phyloP scores from a whole-genome alignment of 2,329 filamentous ascomycete species.

The Microdochium nivale region DNA sequence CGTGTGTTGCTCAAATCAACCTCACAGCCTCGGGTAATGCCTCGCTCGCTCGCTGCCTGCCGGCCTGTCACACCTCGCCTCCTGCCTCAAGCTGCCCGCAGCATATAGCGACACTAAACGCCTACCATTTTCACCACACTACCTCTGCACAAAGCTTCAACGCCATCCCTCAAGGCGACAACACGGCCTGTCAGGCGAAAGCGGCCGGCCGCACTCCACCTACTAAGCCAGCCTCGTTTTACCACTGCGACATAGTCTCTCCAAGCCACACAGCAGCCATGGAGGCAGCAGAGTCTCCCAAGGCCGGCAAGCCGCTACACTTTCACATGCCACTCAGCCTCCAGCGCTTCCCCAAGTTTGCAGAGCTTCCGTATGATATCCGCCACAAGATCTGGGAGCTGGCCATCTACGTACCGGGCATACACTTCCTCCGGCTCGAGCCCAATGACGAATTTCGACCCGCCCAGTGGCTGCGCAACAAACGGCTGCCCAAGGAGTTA shows the following conservation, averaged over 20 bases:
- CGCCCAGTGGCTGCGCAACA: too few relatives aligned
- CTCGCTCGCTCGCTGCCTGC: too few relatives aligned
- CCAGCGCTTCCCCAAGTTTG: conserved; percentile 15
- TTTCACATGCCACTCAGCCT: conserved; percentile 12
- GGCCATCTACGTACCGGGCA: conserved; percentile 16
- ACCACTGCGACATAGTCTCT: background rate
- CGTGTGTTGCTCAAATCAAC: too few relatives aligned
- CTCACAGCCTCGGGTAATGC: too few relatives aligned
- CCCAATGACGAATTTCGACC: background rate
- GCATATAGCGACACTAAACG: too few relatives aligned
- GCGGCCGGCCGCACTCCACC: too few relatives aligned
- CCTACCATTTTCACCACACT: too few relatives aligned
- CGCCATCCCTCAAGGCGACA: too few relatives aligned
- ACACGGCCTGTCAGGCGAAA: too few relatives aligned
- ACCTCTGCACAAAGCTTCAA: too few relatives aligned
- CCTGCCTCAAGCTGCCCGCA: too few relatives aligned
- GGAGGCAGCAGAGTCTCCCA: background rate
- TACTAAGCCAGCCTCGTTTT: background rate
- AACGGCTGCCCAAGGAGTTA: background rate
- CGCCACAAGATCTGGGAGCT: conserved; percentile 18
- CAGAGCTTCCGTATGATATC: conserved; percentile 17
- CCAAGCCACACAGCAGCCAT: background rate
- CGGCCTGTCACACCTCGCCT: too few relatives aligned
- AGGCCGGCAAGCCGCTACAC: conserved; percentile 6
- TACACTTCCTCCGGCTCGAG: conserved; percentile 21